These are phyloP conservation scores for Zalaria sp. DNA, from an alignment of 2,329 filamentous ascomycete species.

Conservation along the genomic window DNA sequence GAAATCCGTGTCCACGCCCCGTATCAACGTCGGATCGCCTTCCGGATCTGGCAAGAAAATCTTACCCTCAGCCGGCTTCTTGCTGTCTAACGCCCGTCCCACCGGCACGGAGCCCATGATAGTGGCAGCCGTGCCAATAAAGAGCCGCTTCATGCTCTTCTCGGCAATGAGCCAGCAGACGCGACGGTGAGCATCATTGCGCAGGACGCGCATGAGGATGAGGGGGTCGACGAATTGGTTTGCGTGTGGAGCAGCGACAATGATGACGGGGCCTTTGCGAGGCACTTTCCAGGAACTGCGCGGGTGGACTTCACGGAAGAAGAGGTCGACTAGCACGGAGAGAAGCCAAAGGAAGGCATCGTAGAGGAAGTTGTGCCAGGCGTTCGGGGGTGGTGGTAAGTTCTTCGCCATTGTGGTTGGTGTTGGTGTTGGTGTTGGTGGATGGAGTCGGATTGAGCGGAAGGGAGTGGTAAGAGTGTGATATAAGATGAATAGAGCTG, in stretches of 20 bases:
- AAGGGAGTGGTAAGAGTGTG: too few relatives aligned
- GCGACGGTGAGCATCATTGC: conserved; percentile 72
- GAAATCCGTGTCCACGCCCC: conserved; percentile 72
- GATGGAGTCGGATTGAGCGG: too few relatives aligned
- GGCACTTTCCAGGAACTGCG: conserved; percentile 92
- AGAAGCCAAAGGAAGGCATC: conserved; percentile 66
- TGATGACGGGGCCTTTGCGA: conserved; percentile 73
- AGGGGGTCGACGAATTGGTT: conserved; percentile 98
- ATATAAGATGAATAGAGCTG: too few relatives aligned
- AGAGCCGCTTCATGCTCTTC: conserved; percentile 80
- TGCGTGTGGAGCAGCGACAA: conserved; percentile 91
- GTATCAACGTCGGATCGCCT: conserved; percentile 67
- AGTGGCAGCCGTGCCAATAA: conserved; percentile 76
- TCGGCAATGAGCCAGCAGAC: conserved; percentile 89
- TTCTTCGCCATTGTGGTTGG: too few relatives aligned
- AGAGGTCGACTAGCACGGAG: conserved; percentile 79
- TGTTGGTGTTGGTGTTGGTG: too few relatives aligned
- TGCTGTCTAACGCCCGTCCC: conserved; percentile 75
- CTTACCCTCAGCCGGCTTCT: conserved; percentile 62
- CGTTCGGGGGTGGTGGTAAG: too few relatives aligned
- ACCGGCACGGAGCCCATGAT: conserved; percentile 87
- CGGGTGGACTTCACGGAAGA: conserved; percentile 96
- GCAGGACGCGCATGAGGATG: conserved; percentile 80
- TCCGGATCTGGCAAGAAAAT: conserved; percentile 84
- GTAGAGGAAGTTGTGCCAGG: conserved; percentile 30